Conservation (phyloP, 176 grass and related monocot species). For the Raddia guianensis region DNA sequence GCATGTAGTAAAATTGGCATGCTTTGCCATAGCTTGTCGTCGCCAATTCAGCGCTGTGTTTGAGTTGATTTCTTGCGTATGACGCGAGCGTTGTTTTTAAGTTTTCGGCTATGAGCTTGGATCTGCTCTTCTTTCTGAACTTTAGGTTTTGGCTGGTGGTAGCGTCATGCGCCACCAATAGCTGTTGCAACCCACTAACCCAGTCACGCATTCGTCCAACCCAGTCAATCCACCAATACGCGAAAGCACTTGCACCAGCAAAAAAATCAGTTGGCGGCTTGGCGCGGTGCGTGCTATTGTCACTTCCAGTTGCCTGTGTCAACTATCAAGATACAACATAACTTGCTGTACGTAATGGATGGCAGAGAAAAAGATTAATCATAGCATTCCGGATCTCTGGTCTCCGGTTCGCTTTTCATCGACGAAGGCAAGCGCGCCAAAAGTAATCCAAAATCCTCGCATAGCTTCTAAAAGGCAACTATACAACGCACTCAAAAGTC, state of each 20-base stretch:
- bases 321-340: neutral
- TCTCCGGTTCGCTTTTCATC: neutral
- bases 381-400: neutral
- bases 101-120: neutral
- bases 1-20: constrained; percentile 12
- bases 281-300: neutral
- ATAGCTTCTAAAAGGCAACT: neutral
- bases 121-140: neutral
- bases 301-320: neutral
- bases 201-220: neutral
- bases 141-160: neutral
- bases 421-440: neutral
- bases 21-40: neutral
- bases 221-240: no score
- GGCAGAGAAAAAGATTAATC: neutral
- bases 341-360: neutral
- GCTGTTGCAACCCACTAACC: neutral
- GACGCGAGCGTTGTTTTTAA: neutral
- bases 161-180: neutral
- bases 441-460: neutral
- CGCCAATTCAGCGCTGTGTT: neutral
- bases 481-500: neutral
- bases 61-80: neutral
- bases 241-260: neutral
- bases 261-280: neutral